Evolutionary conservation across 2,329 filamentous ascomycete species (phyloP).

Genomic region (Aureobasidium melanogenum): DNA sequence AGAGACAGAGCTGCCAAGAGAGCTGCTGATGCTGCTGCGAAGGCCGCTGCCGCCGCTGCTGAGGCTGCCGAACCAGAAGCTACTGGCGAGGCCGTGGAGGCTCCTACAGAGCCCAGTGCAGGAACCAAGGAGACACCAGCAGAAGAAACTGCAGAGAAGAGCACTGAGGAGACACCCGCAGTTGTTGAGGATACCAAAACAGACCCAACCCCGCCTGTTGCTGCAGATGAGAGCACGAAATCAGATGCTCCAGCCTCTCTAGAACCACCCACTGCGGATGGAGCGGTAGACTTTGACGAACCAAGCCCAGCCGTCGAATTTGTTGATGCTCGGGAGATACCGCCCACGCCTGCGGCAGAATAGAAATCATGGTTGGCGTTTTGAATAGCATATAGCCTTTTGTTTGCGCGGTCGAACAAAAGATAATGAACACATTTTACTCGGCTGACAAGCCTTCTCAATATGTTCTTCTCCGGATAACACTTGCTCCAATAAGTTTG

Average conservation of each 20-base stretch:
- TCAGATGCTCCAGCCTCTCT: neutral
- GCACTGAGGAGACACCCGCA: neutral
- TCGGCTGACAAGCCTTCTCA: neutral
- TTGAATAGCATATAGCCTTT: neutral
- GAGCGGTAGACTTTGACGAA: conserved; percentile 12
- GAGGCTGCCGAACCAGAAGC: conserved; percentile 18
- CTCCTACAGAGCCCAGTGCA: conserved; percentile 13
- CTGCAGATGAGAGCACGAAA: neutral
- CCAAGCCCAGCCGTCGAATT: conserved; percentile 21
- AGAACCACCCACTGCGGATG: conserved; percentile 13
- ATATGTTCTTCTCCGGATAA: neutral
- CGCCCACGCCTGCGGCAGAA: conserved; percentile 12
- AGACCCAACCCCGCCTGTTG: neutral
- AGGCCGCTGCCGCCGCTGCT: neutral
- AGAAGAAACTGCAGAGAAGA: neutral
- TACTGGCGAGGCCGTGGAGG: neutral
- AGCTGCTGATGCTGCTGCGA: conserved; percentile 23
- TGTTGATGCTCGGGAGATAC: conserved; percentile 24
- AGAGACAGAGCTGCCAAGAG: conserved; percentile 27
- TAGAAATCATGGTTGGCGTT: conserved; percentile 1
- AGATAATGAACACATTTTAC: neutral
- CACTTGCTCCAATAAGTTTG: neutral
- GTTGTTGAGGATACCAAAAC: neutral
- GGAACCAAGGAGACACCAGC: neutral
- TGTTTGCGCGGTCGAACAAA: neutral